Evolutionary conservation across 768 basidiomycete genomes (phyloP).

Genomic region (Mycena vulgaris): DNA sequence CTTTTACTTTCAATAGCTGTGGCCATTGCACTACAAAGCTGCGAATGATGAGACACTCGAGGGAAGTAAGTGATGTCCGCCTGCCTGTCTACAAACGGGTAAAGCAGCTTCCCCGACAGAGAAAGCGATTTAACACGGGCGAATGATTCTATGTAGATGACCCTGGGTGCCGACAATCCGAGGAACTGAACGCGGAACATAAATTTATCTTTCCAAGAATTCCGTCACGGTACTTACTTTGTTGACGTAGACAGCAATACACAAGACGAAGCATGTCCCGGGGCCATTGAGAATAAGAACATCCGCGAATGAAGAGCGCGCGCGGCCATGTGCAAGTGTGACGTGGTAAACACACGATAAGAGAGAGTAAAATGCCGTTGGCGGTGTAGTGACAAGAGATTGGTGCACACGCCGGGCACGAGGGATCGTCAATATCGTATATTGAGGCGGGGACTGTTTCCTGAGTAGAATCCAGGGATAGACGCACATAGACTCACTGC

Average conservation of each 20-base stretch:
- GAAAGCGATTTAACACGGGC: slow-evolving; percentile 88
- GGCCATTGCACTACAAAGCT: slow-evolving; percentile 97
- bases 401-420: slow-evolving; percentile 93
- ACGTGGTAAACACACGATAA: slow-evolving; percentile 73
- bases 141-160: slow-evolving; percentile 95
- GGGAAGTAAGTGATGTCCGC: slow-evolving; percentile 33
- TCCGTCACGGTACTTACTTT: slow-evolving; percentile 64
- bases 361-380: slow-evolving; percentile 76
- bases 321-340: slow-evolving; percentile 61
- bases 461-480: slow-evolving; percentile 5
- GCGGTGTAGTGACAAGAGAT: slow-evolving; percentile 75
- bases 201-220: slow-evolving; percentile 14
- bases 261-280: slow-evolving; percentile 91
- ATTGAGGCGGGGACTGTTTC: slow-evolving; percentile 44
- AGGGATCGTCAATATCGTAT: slow-evolving; percentile 78
- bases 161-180: slow-evolving; percentile 75
- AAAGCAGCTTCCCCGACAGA: slow-evolving; percentile 86
- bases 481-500: slow-evolving; percentile 35
- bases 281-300: slow-evolving; percentile 94
- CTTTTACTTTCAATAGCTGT: slow-evolving; percentile 59
- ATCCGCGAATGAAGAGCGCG: slow-evolving; percentile 68
- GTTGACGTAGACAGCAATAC: slow-evolving; percentile 77
- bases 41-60: slow-evolving; percentile 15
- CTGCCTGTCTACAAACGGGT: slow-evolving; percentile 86
- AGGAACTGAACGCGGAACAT: slow-evolving; percentile 69